Base-by-base conservation (phyloP, 768 basidiomycete species). In the Boletus bicolor region DNA sequence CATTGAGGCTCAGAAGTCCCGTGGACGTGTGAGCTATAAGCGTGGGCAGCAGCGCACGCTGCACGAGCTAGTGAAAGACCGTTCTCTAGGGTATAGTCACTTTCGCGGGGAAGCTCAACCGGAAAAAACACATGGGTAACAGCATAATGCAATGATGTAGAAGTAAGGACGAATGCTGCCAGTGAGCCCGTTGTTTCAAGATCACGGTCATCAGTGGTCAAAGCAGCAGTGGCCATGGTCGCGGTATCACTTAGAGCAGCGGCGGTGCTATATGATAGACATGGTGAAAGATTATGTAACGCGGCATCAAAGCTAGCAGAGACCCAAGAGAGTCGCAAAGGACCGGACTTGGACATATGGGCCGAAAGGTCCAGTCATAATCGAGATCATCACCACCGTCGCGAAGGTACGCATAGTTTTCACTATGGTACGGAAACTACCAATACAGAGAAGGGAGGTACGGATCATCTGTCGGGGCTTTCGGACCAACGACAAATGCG, bases 121-220 rank as follows among this genome's bases (percentile, higher is more conserved):
- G 61, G 58, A 41, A 53, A 42, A 38, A 62, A 54, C 1, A 62
- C 55, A 30, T 62, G 61, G 17, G 54, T 59, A 39, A 56, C 45
- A 28, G 43, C 46, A 45, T 61, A 56, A 11, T 48, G 1, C 30
- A 53, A 42, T 34, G 21, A 26, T 28, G 10, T 5, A n/a, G 41
- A 19, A 19, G 42, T 17, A n/a, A 28, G 28, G 17, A 28, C 17
- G 37, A 21, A 50, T 41, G 15, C 1, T 1, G 36, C 21, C 21
- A 24, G 7, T 14, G 44, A 51, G 30, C 17, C 38, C 17, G 8
- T 17, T 7, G 8, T 17, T 12, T 46, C 11, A 19, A 14, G 4
- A 14, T 14, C 4, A 6, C 11, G 12, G 30, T 12, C n/a, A 32
- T 32, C 12, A 15, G 14, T 0, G 21, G 21, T 24, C 21, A 24